Evolutionary conservation across 2,329 filamentous ascomycete species (phyloP), one percentile per base, ranked within the genome.

Genomic region (Ascomycota sp.): DNA sequence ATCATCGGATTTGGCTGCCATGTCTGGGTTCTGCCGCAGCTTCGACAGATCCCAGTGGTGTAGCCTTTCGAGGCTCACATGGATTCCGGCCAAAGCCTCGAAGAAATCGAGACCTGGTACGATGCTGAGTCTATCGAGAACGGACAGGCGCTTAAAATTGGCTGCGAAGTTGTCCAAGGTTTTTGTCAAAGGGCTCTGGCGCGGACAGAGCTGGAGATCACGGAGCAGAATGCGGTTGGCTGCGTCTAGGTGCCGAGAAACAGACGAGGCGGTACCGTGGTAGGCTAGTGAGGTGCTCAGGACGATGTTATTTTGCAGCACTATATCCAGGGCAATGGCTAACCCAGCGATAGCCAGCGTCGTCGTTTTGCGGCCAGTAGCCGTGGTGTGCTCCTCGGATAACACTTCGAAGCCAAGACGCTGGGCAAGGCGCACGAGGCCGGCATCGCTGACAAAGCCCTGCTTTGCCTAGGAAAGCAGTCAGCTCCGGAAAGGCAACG

Each of bases 81-180:
- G 80, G 5, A 91, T 59, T 3, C 78, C 78, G 4, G 69, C 70
- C 27, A 86, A 59, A 1, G 80, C 80, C 45, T 82, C 76, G 45
- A 80, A 77, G 46, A 79, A 79, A 40, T 80, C 80, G 7, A 86
- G 59, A 5, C 66, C 65, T 2, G 70, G 71, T 20, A 65, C 57
- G 15, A 69, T 62, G 47, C 78, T 82, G 30, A 86, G 60, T 40
- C 70, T 74, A 45, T 89, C 81, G 32, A 83, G 52, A 5, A 52
- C 61, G 4, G 77, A 71, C 22, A 89, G 54, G 23, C 67, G 64
- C 41, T 78, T 70, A 23, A 91, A 57, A 43, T 85, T 85, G 21
- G 58, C 57, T 1, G 75, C 68, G 43, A 89, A 89, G 9, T 58
- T 57, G 35, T 77, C 72, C 20, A 89, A 56, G 7, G 62, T 71